These are phyloP conservation scores for Scedosporium minutisporum DNA, from an alignment of 2,329 filamentous ascomycete species.

Conservation along the genomic window DNA sequence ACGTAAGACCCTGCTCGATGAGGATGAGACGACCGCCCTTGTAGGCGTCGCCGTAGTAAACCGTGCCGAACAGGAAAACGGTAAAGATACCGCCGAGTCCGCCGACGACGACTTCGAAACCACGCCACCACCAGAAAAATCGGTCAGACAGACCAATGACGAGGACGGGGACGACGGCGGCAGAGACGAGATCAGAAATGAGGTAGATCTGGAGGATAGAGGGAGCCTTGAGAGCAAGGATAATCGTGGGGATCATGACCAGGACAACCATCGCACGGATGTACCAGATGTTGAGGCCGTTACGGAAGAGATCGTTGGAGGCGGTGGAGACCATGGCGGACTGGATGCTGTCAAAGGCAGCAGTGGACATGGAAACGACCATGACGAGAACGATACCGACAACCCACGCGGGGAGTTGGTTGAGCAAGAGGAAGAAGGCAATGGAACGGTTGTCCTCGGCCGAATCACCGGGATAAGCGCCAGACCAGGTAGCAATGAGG, in stretches of 20 bases:
- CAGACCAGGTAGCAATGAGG: conserved; percentile 69
- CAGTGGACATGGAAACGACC: conserved; percentile 66
- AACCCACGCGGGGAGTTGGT: conserved; percentile 68
- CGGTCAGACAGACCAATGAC: conserved; percentile 59
- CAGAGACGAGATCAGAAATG: conserved; percentile 70
- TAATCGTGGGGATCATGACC: conserved; percentile 63
- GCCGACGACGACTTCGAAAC: conserved; percentile 71
- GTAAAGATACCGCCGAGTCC: conserved; percentile 68
- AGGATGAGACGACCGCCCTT: conserved; percentile 59
- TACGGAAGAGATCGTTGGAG: conserved; percentile 78
- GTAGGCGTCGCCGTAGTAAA: conserved; percentile 62
- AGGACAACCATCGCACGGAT: conserved; percentile 61
- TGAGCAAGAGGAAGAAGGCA: conserved; percentile 66
- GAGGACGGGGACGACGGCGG: conserved; percentile 65
- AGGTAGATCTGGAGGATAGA: conserved; percentile 74
- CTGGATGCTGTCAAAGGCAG: conserved; percentile 72
- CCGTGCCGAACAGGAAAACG: conserved; percentile 70
- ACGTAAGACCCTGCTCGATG: conserved; percentile 64
- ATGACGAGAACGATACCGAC: conserved; percentile 74
- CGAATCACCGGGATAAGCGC: conserved; percentile 55
- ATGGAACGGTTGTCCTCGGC: conserved; percentile 51
- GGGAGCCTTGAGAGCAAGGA: conserved; percentile 64
- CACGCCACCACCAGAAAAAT: conserved; percentile 66
- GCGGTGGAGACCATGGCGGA: conserved; percentile 78
- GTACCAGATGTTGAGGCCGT: conserved; percentile 65